phyloP scores from a whole-genome alignment of 2,329 filamentous ascomycete genomes.

The Verticillium nubilum region DNA sequence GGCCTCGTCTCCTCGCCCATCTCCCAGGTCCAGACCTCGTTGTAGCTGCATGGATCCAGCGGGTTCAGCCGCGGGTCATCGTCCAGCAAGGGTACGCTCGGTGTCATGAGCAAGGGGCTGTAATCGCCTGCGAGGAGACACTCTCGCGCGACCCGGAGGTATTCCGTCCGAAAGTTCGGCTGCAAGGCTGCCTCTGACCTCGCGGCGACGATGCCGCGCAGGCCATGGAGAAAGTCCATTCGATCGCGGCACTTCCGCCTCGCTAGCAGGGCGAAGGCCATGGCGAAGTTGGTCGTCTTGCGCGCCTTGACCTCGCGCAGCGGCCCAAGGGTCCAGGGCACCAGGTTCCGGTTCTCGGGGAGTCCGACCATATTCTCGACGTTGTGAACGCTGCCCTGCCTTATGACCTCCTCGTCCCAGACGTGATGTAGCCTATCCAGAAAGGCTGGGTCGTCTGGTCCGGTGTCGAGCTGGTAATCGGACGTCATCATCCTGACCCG shows the following conservation, averaged over 20 bases:
- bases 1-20: neutral
- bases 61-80: neutral
- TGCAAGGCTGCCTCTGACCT: neutral
- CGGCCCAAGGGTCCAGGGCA: neutral
- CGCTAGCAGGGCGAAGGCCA: neutral
- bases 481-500: neutral
- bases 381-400: neutral
- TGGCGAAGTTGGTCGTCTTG: neutral
- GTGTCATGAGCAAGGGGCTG: conserved; percentile 1
- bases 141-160: neutral
- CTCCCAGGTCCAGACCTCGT: neutral
- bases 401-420: neutral
- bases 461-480: neutral
- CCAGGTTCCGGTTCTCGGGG: neutral
- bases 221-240: neutral
- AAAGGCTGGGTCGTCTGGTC: neutral
- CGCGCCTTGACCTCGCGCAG: neutral
- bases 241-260: neutral
- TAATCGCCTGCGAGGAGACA: neutral
- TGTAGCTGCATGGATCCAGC: neutral
- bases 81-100: neutral
- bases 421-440: neutral
- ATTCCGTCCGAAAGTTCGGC: neutral
- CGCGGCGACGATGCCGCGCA: neutral
- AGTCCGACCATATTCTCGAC: neutral